Conservation (phyloP, 805 yeast species). For the Lachancea lanzarotensis region DNA sequence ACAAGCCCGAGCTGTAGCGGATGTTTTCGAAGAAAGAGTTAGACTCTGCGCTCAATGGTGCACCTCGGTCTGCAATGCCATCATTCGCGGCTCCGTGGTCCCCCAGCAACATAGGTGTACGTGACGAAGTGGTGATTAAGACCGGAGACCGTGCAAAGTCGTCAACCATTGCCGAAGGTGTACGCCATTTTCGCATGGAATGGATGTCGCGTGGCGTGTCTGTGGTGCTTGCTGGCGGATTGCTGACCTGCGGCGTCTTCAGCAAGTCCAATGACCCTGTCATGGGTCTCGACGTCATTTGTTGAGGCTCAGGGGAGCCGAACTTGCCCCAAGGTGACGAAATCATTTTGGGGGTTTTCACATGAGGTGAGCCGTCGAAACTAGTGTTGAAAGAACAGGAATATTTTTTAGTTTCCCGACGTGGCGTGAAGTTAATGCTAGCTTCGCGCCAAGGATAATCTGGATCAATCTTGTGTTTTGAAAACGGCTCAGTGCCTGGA, state of each 20-base stretch:
- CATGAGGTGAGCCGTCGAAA: constrained; percentile 28
- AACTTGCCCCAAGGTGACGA: constrained; percentile 2
- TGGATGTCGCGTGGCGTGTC: constrained; percentile 19
- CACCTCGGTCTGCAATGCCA: background rate
- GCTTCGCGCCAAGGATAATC: background rate
- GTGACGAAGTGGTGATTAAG: constrained; percentile 2
- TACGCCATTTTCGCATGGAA: constrained; percentile 28
- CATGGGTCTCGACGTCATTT: background rate
- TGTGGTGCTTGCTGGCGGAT: background rate
- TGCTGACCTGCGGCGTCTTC: constrained; percentile 6
- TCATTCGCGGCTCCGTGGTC: constrained; percentile 9
- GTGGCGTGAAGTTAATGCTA: background rate
- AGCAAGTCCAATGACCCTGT: constrained; percentile 2
- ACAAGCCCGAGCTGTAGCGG: constrained; percentile 26
- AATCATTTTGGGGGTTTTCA: background rate
- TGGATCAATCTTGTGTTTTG: background rate
- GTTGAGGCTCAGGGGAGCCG: constrained; percentile 3
- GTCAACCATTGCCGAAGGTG: constrained; percentile 31
- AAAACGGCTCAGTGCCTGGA: background rate
- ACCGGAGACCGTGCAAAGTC: constrained; percentile 30
- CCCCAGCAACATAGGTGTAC: constrained; percentile 5
- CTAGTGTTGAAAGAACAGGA: constrained; percentile 32
- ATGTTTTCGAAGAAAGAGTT: constrained; percentile 12
- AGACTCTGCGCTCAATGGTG: background rate
- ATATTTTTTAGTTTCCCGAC: constrained; percentile 18